Percentiles rank a stretch among this genome's conserved stretches.
phyloP scores from a whole-genome alignment of 306 rosid species.

The Gynostemma pentaphyllum region DNA sequence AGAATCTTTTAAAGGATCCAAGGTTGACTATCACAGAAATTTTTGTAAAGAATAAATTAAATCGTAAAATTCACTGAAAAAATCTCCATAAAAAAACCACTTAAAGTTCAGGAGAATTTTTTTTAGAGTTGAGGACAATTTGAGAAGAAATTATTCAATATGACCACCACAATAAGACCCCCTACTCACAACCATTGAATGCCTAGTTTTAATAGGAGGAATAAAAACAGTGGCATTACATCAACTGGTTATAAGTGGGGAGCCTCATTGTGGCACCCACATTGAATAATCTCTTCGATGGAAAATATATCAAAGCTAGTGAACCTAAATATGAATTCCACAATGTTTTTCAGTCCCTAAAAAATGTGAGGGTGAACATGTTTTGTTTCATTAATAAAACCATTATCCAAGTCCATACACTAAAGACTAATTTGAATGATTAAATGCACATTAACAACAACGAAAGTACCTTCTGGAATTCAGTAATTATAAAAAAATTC shows the following conservation, averaged over 20 bases:
- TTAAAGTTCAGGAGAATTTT: no score
- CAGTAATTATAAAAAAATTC: not conserved
- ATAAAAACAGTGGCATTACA: no score
- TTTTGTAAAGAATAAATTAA: not conserved
- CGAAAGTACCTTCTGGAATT: not conserved
- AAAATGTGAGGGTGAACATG: not conserved
- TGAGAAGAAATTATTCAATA: no score
- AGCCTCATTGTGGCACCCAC: no score
- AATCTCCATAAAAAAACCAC: no score
- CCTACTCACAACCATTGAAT: no score
- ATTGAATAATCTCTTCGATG: no score
- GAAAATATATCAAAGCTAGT: not conserved
- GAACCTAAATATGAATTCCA: not conserved
- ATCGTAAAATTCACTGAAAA: not conserved
- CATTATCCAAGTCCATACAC: not conserved
- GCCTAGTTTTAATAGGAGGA: no score
- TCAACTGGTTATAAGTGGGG: no score
- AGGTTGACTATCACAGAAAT: not conserved
- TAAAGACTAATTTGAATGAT: not conserved
- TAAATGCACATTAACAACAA: not conserved
- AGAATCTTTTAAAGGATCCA: not conserved
- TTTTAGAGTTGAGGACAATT: not conserved
- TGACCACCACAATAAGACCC: no score
- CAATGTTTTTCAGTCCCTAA: not conserved
- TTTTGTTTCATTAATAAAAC: not conserved